Conservation (phyloP, 768 basidiomycete species). For the Termitomyces heimii region DNA sequence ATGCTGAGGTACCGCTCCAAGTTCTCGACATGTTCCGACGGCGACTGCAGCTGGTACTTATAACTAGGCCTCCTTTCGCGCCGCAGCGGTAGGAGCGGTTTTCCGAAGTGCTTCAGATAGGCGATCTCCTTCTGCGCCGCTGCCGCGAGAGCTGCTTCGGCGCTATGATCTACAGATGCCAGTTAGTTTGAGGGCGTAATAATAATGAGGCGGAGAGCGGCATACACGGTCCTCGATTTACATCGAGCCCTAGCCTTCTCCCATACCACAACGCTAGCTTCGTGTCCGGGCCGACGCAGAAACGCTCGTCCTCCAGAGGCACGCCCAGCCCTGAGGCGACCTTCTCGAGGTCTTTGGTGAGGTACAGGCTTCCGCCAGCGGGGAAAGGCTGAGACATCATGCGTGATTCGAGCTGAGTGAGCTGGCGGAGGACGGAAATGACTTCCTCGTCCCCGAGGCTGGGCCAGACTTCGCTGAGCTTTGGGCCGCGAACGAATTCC, state of each 20-base stretch:
- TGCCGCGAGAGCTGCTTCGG: constrained; percentile 31
- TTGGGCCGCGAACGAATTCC: neutral
- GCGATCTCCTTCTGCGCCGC: constrained; percentile 31
- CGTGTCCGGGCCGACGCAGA: neutral
- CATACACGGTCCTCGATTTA: neutral
- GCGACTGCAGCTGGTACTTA: constrained; percentile 31
- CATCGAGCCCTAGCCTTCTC: neutral
- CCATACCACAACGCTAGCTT: neutral
- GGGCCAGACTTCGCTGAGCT: neutral
- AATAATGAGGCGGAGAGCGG: neutral
- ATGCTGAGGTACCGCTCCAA: neutral
- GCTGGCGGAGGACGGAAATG: constrained; percentile 35
- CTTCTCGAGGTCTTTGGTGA: constrained; percentile 7
- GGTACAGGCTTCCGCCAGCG: constrained; percentile 17
- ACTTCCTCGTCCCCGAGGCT: constrained; percentile 29
- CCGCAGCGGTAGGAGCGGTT: constrained; percentile 16
- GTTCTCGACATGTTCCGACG: constrained; percentile 9
- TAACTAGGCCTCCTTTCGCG: constrained; percentile 38
- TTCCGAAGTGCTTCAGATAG: constrained; percentile 7
- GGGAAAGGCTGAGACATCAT: constrained; percentile 46
- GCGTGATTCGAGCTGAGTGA: constrained; percentile 38
- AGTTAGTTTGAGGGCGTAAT: constrained; percentile 15
- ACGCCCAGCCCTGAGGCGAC: neutral
- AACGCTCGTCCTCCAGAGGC: neutral
- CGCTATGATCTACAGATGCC: constrained; percentile 35